phyloP scores from a whole-genome alignment of 352 stramenopile species.

The Phytophthora parvispora region DNA sequence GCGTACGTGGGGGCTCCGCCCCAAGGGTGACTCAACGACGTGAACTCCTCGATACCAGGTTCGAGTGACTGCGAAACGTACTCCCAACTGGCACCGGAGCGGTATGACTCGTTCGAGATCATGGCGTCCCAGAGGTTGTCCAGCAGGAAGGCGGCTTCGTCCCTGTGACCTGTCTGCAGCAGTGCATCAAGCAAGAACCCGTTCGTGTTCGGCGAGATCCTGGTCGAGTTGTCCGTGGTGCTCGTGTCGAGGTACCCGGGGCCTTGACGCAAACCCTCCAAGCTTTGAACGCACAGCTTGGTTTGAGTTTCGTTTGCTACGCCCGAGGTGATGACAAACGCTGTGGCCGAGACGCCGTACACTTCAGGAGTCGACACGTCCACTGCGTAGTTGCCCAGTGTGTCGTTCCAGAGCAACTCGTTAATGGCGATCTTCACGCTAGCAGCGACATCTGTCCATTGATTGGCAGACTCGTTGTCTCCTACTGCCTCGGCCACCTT shows the following conservation, averaged over 20 bases:
- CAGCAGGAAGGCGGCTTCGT: constrained; percentile 28
- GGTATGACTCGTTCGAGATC: constrained; percentile 34
- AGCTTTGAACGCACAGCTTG: constrained; percentile 24
- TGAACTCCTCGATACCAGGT: constrained; percentile 25
- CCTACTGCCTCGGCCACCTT: constrained; percentile 24
- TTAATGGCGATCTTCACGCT: constrained; percentile 38
- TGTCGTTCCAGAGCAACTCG: constrained; percentile 41
- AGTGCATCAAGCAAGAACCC: constrained; percentile 39
- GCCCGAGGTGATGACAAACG: constrained; percentile 38
- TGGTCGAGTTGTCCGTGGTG: constrained; percentile 18
- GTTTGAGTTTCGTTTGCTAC: constrained; percentile 36
- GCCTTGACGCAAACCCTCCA: constrained; percentile 34
- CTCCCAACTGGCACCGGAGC: constrained; percentile 32
- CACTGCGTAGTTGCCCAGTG: constrained; percentile 30
- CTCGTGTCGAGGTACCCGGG: constrained; percentile 40
- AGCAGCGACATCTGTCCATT: constrained; percentile 16
- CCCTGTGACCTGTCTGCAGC: constrained; percentile 22
- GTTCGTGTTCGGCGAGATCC: constrained; percentile 45
- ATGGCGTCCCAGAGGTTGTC: constrained; percentile 40
- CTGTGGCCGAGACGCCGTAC: constrained; percentile 36
- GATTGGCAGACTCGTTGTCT: constrained; percentile 25
- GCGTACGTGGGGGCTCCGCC: constrained; percentile 33
- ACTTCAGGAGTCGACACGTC: constrained; percentile 24
- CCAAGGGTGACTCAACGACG: constrained; percentile 41
- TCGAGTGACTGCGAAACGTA: constrained; percentile 34